These are phyloP conservation scores for Kazachstania africana DNA, from an alignment of 805 yeast genomes.

Conservation along the genomic window DNA sequence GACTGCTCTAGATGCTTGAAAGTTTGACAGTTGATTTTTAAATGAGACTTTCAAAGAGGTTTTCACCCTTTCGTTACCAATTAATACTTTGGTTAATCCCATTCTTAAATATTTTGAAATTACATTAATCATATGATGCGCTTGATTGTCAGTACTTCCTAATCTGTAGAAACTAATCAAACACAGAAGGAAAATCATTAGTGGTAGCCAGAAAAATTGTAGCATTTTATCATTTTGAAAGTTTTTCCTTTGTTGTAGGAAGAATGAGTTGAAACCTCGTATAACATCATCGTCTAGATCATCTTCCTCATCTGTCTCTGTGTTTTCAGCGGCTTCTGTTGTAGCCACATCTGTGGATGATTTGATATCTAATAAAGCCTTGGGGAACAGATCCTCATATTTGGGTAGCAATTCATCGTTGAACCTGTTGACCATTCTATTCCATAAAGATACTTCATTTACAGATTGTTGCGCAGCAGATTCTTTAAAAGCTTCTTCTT, in stretches of 20 bases:
- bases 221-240: conserved; percentile 66
- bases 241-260: conserved; percentile 30
- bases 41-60: conserved; percentile 22
- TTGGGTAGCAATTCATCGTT: conserved; percentile 40
- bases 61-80: conserved; percentile 39
- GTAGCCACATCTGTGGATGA: not conserved
- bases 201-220: conserved; percentile 82
- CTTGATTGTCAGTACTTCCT: conserved; percentile 26
- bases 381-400: conserved; percentile 61
- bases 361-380: conserved; percentile 1
- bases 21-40: conserved; percentile 18
- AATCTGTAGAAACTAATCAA: conserved; percentile 30
- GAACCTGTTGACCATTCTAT: conserved; percentile 23
- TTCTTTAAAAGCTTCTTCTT: not conserved
- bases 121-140: conserved; percentile 9
- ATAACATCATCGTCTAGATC: conserved; percentile 23
- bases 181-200: conserved; percentile 42
- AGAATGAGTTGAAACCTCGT: conserved; percentile 27
- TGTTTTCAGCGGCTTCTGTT: not conserved
- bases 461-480: not conserved
- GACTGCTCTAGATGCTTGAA: conserved; percentile 8
- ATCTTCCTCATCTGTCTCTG: conserved; percentile 13
- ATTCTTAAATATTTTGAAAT: conserved; percentile 31
- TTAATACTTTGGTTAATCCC: conserved; percentile 34
- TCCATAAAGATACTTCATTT: conserved; percentile 20